Evolutionary conservation across 192 early-diverging fungal genomes (phyloP).

Genomic region (Irineochytrium annulatum): DNA sequence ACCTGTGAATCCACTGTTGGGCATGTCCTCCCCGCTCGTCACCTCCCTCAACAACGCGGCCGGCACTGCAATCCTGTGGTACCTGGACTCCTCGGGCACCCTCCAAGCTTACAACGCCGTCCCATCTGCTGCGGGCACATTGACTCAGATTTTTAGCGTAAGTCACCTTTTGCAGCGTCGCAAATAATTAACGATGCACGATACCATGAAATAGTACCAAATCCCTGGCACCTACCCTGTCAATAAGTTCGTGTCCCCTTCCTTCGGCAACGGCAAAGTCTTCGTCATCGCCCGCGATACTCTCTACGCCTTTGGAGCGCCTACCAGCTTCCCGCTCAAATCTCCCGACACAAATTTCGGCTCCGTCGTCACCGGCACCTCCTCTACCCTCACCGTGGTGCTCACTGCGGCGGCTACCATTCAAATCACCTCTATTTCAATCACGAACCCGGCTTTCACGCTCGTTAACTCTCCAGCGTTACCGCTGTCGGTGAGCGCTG

Average conservation of each 20-base stretch:
- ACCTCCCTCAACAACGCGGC: background rate
- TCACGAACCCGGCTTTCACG: background rate
- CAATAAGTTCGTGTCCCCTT: background rate
- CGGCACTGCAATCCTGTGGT: background rate
- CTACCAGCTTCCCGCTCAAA: background rate
- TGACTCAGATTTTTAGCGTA: too few relatives aligned
- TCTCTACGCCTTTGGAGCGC: background rate
- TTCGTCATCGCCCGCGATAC: background rate
- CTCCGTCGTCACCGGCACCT: background rate
- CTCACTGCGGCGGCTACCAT: background rate
- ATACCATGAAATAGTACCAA: too few relatives aligned
- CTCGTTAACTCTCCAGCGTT: conserved; percentile 1
- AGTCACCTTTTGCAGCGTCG: too few relatives aligned
- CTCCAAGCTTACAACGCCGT: background rate
- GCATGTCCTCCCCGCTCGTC: conserved; percentile 1
- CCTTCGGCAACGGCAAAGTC: background rate
- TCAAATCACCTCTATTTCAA: background rate
- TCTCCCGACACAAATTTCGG: background rate
- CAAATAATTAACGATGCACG: too few relatives aligned
- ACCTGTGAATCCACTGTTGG: too few relatives aligned
- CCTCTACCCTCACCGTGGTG: background rate
- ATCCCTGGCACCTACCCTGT: too few relatives aligned
- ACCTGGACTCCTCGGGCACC: background rate
- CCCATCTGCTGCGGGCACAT: background rate
- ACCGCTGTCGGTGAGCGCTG: background rate